Evolutionary conservation across 495 filamentous ascomycete species (phyloP).

Genomic region (Filosporella fistucella): DNA sequence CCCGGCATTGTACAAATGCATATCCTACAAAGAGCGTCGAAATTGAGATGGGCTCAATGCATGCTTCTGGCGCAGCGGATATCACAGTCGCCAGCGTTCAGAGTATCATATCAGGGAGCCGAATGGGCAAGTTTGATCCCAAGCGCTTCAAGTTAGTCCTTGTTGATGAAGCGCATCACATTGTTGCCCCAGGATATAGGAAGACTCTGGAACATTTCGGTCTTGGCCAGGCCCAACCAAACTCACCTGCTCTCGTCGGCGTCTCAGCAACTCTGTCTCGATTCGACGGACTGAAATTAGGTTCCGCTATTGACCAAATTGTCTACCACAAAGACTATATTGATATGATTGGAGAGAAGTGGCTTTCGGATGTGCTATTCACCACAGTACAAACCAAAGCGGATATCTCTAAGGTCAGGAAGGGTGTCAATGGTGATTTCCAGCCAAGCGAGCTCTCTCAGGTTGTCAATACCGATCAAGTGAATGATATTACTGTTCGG

Average conservation of each 20-base stretch:
- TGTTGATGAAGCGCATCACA: slow-evolving; percentile 98
- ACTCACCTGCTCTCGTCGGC: slow-evolving; percentile 73
- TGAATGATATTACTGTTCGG: slow-evolving; percentile 77
- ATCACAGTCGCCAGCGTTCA: slow-evolving; percentile 92
- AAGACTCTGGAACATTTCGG: slow-evolving; percentile 69
- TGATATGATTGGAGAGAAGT: slow-evolving; percentile 90
- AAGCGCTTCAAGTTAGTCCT: slow-evolving; percentile 80
- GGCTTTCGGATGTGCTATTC: slow-evolving; percentile 81
- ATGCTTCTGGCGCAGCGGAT: slow-evolving; percentile 74
- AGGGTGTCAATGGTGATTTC: slow-evolving; percentile 71
- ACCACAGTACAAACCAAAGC: slow-evolving; percentile 83
- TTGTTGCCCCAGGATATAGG: slow-evolving; percentile 78
- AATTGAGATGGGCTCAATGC: slow-evolving; percentile 79
- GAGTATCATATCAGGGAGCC: slow-evolving; percentile 68
- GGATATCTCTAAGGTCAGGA: slow-evolving; percentile 65
- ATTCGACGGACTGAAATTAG: slow-evolving; percentile 82
- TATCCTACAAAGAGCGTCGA: slow-evolving; percentile 80
- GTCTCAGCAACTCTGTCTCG: slow-evolving; percentile 92
- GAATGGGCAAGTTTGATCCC: slow-evolving; percentile 79
- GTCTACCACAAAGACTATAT: slow-evolving; percentile 97
- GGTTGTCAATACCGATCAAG: slow-evolving; percentile 71
- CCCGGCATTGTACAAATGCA: slow-evolving; percentile 68
- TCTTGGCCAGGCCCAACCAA: slow-evolving; percentile 44
- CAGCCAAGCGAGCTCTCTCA: slow-evolving; percentile 64
- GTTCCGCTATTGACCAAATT: slow-evolving; percentile 87